Base-by-base conservation (phyloP, 331 rosid genomes). In the Malus hybrid region DNA sequence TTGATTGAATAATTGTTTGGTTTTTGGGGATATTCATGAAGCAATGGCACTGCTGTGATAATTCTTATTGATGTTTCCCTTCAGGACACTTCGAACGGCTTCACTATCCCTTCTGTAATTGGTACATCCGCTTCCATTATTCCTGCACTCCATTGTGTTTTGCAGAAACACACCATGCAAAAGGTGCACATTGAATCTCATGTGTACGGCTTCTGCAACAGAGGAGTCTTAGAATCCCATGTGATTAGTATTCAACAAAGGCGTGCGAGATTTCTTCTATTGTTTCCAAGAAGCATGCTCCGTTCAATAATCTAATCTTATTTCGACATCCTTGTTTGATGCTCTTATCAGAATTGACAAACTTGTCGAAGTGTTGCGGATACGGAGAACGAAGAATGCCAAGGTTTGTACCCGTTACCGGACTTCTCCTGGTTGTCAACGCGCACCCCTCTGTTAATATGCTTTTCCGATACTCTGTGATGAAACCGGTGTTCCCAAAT, bases 171-270 rank as follows among this genome's bases (percentile, higher is more conserved):
- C 11, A 6, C 65, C 62, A 50, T 64, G 31, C 84, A 75, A 55
- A 75, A 31, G 77, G 84, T 74, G 55, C 39, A 65, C 12, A 46
- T 6, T 63, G 60, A 75, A 65, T 11, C 15, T 3, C 50, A 55
- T 75, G 29, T 54, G 32, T 52, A 42, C 34, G 31, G 73, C 73
- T 52, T 63, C 73, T 63, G 52, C 67, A 56, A 80, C 73, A 54
- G 84, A 80, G 63, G 55, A 70, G 67, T 75, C 63, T 75, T 80
- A 27, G 80, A 80, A 55, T 71, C 77, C 44, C 77, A 57, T 28
- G 76, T 75, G 50, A 28, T 55, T 31, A 10, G 39, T 33, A 28
- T 80, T 64, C 69, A 63, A 75, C 70, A 55, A 65, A 61, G 70
- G 84, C 70, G 71, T 16, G 54, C 52, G 71, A 27, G 48, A 14